Evolutionary conservation across 208 protist genomes (phyloP), one percentile per base, ranked within the genome.

Genomic region (Naegleria fowleri): DNA sequence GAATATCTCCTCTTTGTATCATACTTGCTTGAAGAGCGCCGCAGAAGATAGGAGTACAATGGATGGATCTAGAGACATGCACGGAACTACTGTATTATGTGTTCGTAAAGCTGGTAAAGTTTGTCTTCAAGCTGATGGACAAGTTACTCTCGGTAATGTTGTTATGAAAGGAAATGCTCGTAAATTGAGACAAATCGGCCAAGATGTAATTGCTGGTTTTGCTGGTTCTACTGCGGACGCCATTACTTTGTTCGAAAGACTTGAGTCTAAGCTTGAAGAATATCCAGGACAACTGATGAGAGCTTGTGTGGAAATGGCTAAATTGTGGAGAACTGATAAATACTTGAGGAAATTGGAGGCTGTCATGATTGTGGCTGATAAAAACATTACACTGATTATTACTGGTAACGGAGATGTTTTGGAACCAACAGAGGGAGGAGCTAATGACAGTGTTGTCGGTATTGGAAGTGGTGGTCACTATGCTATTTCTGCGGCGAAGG

Each of bases 401-500:
- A 97, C 97, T 88, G 97, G 97, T 41, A 96, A 97, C 93, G 97
- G 97, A 39, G 98, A 99, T 92, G 97, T 99, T 48, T 96, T 99
- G 52, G 97, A 98, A 22, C 97, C 97, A 67, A 67, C 11, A 29
- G 55, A 67, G 22, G 55, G 55, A 1, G 55, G 55, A 67, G 4
- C 96, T 97, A 93, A 94, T n/a, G 96, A 98, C 87, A 97, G 97
- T 90, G 96, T 99, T 88, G 91, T 98, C 0, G 97, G 96, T 29
- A 98, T 99, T 91, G 97, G 97, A 40, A 96, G 93, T 13, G 97
- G 97, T 89, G 97, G 97, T 90, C 96, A 96, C 38, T 98, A 97
- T 94, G 97, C 97, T 25, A 95, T 98, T 90, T 95, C 97, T 33
- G 97, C 97, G 0, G 97, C 97, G 25, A 94, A 96, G 38, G 97